Evolutionary conservation across 208 protist genomes (phyloP).

Genomic region (Trichomonas gallinae): DNA sequence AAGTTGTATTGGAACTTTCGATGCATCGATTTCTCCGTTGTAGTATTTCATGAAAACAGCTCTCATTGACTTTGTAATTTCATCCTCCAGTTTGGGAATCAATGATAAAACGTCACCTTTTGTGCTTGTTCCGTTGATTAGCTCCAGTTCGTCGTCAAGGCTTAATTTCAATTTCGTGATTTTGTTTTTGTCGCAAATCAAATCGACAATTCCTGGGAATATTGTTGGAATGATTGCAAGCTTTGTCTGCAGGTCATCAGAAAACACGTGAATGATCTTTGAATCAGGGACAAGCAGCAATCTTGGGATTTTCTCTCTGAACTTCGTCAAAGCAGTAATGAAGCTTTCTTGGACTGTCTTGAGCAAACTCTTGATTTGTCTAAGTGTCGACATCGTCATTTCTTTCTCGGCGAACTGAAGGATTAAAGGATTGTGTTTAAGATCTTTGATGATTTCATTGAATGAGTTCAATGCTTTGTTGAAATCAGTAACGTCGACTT

Average conservation of each 20-base stretch:
- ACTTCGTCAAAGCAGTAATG: not conserved
- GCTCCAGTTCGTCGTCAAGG: not conserved
- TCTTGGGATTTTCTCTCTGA: not conserved
- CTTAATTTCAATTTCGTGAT: not conserved
- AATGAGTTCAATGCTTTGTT: not conserved
- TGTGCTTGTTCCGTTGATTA: not conserved
- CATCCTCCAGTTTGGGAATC: not conserved
- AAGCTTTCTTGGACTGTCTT: not conserved
- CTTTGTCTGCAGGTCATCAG: not conserved
- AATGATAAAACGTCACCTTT: not conserved
- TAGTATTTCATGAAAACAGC: not conserved
- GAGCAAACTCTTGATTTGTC: not conserved
- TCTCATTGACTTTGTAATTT: not conserved
- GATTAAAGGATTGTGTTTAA: not conserved
- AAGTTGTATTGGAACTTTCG: not conserved
- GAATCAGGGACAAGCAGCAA: not conserved
- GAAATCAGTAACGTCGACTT: not conserved
- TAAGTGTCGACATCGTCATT: not conserved
- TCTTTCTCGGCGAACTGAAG: not conserved
- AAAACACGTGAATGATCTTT: not conserved
- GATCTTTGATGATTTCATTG: not conserved
- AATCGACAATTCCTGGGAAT: not conserved
- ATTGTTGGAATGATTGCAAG: not conserved
- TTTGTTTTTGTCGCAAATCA: not conserved
- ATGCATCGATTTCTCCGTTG: not conserved